A percentile compares a stretch with the other conserved stretches of the same genome.
These are phyloP conservation scores for Saccharum spontaneum DNA, from an alignment of 176 grass and related monocot genomes.

Conservation along the genomic window DNA sequence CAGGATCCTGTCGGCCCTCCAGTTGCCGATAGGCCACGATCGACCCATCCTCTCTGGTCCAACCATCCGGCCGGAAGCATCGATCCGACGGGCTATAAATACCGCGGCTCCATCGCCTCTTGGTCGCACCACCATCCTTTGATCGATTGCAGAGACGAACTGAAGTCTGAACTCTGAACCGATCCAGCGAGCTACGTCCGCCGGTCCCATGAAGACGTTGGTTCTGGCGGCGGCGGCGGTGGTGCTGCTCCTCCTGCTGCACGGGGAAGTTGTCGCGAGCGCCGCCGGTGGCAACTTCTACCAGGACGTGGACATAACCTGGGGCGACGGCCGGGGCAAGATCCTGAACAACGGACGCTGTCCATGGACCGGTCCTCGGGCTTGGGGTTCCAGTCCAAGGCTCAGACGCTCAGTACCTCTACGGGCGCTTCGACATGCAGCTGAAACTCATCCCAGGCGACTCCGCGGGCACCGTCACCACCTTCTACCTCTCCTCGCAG, in stretches of 20 bases:
- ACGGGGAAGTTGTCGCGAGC: background rate
- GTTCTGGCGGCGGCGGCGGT: background rate
- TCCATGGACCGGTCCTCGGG: constrained; percentile 66
- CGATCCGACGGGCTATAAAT: no score
- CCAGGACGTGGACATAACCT: constrained; percentile 75
- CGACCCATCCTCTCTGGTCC: no score
- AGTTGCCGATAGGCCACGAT: no score
- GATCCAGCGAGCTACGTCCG: no score
- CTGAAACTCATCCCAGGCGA: constrained; percentile 67
- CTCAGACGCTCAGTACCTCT: constrained; percentile 60
- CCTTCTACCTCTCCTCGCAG: constrained; percentile 80
- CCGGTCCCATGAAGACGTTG: no score
- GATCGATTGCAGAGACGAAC: no score
- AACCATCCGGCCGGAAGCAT: no score
- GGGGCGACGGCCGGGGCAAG: constrained; percentile 75
- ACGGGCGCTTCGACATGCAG: constrained; percentile 75
- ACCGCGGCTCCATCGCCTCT: no score
- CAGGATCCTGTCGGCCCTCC: no score
- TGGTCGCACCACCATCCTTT: no score
- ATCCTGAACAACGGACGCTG: constrained; percentile 55
- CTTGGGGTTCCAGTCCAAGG: constrained; percentile 66
- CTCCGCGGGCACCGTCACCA: constrained; percentile 79
- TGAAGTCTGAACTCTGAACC: no score
- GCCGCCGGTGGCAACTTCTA: constrained; percentile 41
- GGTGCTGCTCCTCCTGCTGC: background rate